Base-by-base conservation (phyloP, 352 stramenopile species). In the Pythium grandisporangium region DNA sequence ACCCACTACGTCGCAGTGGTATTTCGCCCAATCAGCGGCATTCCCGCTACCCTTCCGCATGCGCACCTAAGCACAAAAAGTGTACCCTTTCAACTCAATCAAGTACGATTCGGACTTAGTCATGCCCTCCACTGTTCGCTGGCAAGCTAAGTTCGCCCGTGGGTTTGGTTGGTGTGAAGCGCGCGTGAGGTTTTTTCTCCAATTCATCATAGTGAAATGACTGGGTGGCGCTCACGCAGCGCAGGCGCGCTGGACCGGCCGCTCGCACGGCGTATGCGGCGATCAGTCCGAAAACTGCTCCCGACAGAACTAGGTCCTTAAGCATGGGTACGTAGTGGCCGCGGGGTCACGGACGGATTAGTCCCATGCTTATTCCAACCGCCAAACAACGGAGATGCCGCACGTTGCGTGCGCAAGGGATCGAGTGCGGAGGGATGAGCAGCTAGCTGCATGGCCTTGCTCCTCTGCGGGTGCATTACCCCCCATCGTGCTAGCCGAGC, bases 311-410 rank as follows among this genome's bases (percentile, higher is more conserved):
- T 61, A 61, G 51, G 59, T 65, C 61, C 33, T 55, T 63, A 83
- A 84, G 66, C 67, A 89, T 89, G 76, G 76, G 76, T 89, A 89
- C 82, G 76, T 69, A n/a, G n/a, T n/a, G n/a, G 66, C 63, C 46
- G 44, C 49, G 46, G 48, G 53, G 29, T 55, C 42, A 19, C 30
- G 43, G 45, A 42, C 53, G 42, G 33, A 33, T 27, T 24, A 49
- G 27, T n/a, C n/a, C 48, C 53, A 61, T 61, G 53, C 53, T 52
- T 50, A 37, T 44, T 48, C 35, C 48, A 32, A 14, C 40, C 34
- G 41, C 53, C 43, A 21, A 61, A 7, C 53, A 61, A 61, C 53
- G 53, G 53, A 61, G 53, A 61, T 56, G 42, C 53, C 46, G 38
- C 53, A 55, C 53, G 10, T 33, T 45, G 37, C 14, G 22, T 30